Percentiles rank a stretch among this genome's conserved stretches.
These are phyloP conservation scores for Euryodendron excelsum DNA, from an alignment of 148 eudicot species.

Conservation along the genomic window DNA sequence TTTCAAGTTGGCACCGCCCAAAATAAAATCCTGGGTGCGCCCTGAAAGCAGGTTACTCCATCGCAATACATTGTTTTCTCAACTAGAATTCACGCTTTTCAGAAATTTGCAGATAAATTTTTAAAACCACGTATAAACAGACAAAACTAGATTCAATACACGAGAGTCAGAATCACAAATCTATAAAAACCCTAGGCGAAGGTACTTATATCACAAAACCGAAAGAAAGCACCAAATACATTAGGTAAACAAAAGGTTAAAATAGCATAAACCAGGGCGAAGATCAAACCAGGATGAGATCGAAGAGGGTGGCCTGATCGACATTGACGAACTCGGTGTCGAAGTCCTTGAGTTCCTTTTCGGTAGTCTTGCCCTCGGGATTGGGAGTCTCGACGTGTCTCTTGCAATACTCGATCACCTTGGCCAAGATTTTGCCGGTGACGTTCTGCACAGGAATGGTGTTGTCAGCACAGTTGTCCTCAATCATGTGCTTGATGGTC, in stretches of 20 bases:
- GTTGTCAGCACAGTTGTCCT: constrained; percentile 23
- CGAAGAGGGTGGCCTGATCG: constrained; percentile 30
- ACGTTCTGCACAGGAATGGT: constrained; percentile 24
- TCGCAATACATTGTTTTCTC: no score
- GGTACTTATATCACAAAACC: not conserved
- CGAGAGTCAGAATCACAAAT: not conserved
- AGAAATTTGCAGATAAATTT: not conserved
- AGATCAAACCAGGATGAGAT: constrained; percentile 13
- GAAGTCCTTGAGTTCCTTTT: constrained; percentile 32
- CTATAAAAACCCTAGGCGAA: not conserved
- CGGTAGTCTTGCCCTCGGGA: constrained; percentile 20
- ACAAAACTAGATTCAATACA: not conserved
- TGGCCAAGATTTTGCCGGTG: constrained; percentile 4
- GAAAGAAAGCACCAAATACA: not conserved
- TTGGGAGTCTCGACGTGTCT: constrained; percentile 29
- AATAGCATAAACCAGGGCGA: not conserved
- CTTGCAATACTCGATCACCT: constrained; percentile 16
- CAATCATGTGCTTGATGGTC: constrained; percentile 32
- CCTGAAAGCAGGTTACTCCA: no score
- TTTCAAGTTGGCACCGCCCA: no score
- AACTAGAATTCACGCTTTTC: not conserved
- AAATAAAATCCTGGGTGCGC: no score
- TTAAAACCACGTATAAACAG: not conserved
- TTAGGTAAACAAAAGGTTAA: not conserved
- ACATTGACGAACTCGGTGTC: constrained; percentile 40